These are phyloP conservation scores for Panicum hallii DNA, from an alignment of 202 grass and related monocot genomes.

Conservation along the genomic window DNA sequence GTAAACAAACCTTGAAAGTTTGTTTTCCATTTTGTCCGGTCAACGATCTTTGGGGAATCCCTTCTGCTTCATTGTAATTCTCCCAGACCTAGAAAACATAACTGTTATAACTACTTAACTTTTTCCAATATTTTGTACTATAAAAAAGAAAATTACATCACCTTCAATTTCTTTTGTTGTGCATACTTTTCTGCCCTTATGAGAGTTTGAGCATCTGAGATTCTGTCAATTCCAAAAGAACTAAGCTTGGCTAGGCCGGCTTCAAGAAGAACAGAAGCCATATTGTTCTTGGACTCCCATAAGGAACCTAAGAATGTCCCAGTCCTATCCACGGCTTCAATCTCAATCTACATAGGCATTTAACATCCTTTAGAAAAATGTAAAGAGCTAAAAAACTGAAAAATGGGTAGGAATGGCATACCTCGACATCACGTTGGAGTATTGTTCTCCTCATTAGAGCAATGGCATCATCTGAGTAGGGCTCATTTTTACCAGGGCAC, in stretches of 20 bases:
- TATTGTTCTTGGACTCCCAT: constrained; percentile 87
- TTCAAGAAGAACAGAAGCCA: constrained; percentile 77
- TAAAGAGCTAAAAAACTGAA: background rate
- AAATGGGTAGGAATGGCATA: constrained; percentile 12
- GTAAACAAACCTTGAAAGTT: constrained; percentile 67
- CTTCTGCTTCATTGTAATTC: constrained; percentile 69
- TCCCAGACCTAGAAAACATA: constrained; percentile 73
- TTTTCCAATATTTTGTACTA: background rate
- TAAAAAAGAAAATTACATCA: constrained; percentile 23
- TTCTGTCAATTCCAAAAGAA: constrained; percentile 80
- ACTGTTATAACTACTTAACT: background rate
- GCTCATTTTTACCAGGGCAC: constrained; percentile 76
- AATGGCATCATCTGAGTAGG: constrained; percentile 83
- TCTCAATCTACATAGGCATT: constrained; percentile 72
- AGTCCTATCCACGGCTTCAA: constrained; percentile 90
- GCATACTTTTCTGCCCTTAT: constrained; percentile 78
- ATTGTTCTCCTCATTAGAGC: constrained; percentile 85
- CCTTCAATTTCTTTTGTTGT: constrained; percentile 81
- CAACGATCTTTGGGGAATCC: constrained; percentile 54
- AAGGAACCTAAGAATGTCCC: constrained; percentile 96
- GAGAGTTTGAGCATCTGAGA: constrained; percentile 72
- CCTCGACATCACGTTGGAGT: constrained; percentile 85
- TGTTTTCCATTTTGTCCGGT: constrained; percentile 69
- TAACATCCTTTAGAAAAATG: background rate
- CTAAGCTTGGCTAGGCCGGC: constrained; percentile 81